Base-by-base conservation (phyloP, 306 rosid genomes). In the Rosa multiflora region DNA sequence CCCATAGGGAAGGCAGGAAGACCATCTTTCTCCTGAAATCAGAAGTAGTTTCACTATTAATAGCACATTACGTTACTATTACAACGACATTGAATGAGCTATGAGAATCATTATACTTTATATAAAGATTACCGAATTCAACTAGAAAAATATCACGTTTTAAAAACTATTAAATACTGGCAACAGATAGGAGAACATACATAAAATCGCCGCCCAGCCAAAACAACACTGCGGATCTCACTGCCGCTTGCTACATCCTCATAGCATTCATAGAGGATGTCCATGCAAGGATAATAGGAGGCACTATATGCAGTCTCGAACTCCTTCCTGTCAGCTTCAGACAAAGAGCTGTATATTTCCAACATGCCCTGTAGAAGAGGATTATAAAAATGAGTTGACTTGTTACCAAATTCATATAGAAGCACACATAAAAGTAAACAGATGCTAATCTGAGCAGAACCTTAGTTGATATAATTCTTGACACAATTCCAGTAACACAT, bases 1-100 rank as follows among this genome's bases (percentile, higher is more conserved):
- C 99, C 99, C 98, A 96, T 96, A 43, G 99, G 99, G 78, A 96
- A 96, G 12, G 99, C 94, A 67, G 99, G 98, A 35, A 93, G 88
- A 81, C 98, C 99, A 52, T 96, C 98, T 83, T 96, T 96, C 78
- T 96, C 98, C 99, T 95, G 90, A 42, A 88, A 83, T 67, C 2
- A 76, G 53, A 78, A n/a, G 58, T 29, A 81, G 29, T 78, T 44
- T 52, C n/a, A 73, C 23, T 40, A 67, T 40, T 44, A 46, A 17
- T 70, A 55, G 11, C 44, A 23, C 32, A 32, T n/a, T 18, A 79
- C 47, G 42, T 37, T 6, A 11, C 26, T 39, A 52, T 6, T 32
- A 26, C 35, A 5, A n/a, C 11, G 15, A 29, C 67, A 29, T 35
- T 12, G 11, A 15, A 67, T 21, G 10, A 39, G 20, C 59, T 15